Evolutionary conservation across 257 asterid species (phyloP), one percentile per base, ranked within the genome.

Genomic region (Ocimum tenuiflorum): DNA sequence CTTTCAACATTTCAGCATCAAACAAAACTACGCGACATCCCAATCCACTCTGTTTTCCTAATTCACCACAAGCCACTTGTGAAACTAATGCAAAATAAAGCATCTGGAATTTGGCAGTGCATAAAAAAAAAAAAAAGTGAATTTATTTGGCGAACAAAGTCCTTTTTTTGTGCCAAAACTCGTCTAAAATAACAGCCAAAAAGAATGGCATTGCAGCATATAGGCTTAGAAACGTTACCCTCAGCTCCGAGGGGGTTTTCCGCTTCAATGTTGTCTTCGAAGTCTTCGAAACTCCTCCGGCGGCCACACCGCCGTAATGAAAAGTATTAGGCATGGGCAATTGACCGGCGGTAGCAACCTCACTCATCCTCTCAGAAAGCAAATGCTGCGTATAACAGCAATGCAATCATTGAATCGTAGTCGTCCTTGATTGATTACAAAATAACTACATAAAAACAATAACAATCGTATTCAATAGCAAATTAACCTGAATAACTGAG

Each of bases 221-320:
- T 29, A 42, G 38, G 54, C 69, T 33, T 58, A 19, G 43, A 31
- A 76, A 68, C 9, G 12, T 63, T 78, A 91, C 98, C 83, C 89
- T 81, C 18, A 91, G 69, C 76, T 91, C 90, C 4, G 96, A 82
- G 0, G 96, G 98, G 27, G 95, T 91, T 81, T 91, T 88, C 65
- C 95, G 80, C 75, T 88, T 91, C 83, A 27, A 27, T 27, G 31
- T 27, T 2, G 85, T 69, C 82, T 75, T 81, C 11, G 84, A 65
- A 68, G 85, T 69, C 82, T 75, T 81, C 11, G 84, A 65, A 68
- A 60, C 75, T 7, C 87, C 89, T 54, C 75, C 80, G 7, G 60
- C 69, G 6, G 75, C 15, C 29, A 22, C 78, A 43, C 73, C 77
- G 27, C 91, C 91, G 22, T 77, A 77, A 35, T 81, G 82, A 62